A percentile compares a stretch with the other conserved stretches of the same genome.
These are phyloP conservation scores for Backusella macrospora DNA, from an alignment of 192 early-diverging fungal genomes.

Conservation along the genomic window DNA sequence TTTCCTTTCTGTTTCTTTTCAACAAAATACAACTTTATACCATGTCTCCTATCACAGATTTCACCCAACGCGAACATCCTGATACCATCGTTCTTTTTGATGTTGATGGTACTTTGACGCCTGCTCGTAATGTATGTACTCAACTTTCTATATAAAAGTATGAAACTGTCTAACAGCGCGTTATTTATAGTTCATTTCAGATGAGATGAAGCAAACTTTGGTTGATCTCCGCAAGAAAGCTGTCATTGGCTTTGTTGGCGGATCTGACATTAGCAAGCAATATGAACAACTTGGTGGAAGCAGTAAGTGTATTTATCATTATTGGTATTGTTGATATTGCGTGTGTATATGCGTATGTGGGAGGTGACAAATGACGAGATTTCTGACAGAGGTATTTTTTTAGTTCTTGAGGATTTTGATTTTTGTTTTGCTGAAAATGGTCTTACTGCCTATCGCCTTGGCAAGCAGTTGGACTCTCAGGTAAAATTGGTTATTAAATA, in stretches of 20 bases:
- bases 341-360: background rate
- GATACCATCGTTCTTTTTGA: slow-evolving; percentile 92
- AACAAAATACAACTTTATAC: background rate
- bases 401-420: slow-evolving; percentile 87
- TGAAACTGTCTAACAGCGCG: background rate
- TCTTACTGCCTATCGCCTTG: slow-evolving; percentile 86
- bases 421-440: slow-evolving; percentile 98
- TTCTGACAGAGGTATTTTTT: background rate
- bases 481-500: slow-evolving; percentile 36
- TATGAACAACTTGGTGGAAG: slow-evolving; percentile 89
- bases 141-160: background rate
- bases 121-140: slow-evolving; percentile 82
- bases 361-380: background rate
- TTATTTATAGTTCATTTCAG: slow-evolving; percentile 66
- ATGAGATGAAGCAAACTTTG: slow-evolving; percentile 77
- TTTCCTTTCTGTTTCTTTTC: slow-evolving; percentile 10
- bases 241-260: slow-evolving; percentile 96
- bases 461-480: slow-evolving; percentile 69
- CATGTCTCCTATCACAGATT: slow-evolving; percentile 32
- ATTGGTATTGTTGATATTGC: background rate
- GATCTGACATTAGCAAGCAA: slow-evolving; percentile 93
- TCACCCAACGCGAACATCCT: slow-evolving; percentile 67
- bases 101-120: slow-evolving; percentile 97
- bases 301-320: slow-evolving; percentile 49
- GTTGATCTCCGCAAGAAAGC: slow-evolving; percentile 82